phyloP scores from a whole-genome alignment of 139 green algal species.

The Coelastrella sp. region DNA sequence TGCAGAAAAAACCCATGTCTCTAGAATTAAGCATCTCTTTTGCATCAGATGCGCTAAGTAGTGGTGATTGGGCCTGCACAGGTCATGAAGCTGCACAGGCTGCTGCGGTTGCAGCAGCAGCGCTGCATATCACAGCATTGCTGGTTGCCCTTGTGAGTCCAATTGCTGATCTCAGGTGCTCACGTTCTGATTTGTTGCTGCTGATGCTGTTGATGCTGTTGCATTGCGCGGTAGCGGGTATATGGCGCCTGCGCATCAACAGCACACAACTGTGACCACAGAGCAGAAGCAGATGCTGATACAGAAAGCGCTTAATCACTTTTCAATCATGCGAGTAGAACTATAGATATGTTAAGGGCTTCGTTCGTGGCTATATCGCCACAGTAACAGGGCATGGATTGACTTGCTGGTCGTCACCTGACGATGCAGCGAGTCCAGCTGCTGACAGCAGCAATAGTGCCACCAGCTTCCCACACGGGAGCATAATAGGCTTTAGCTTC shows the following conservation, averaged over 20 bases:
- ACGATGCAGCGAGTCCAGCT: neutral
- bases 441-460: conserved; percentile 7
- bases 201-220: neutral
- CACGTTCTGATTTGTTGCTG: neutral
- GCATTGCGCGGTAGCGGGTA: neutral
- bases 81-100: no score
- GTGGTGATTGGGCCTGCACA: no score
- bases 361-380: neutral
- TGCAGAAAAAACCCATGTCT: neutral
- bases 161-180: neutral
- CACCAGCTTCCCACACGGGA: neutral
- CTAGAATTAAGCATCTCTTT: no score
- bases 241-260: neutral
- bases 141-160: neutral
- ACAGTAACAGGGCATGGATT: neutral
- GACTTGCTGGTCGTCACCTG: neutral
- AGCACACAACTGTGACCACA: neutral
- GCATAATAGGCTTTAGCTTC: neutral
- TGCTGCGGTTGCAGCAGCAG: no score
- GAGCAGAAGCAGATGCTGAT: neutral
- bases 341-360: neutral
- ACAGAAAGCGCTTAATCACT: neutral
- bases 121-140: neutral
- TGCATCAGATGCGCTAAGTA: no score
- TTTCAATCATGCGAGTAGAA: no score